A percentile compares a stretch with the other conserved stretches of the same genome.
These are phyloP conservation scores for Aspergillus carlsbadensis DNA, from an alignment of 495 filamentous ascomycete species.

Conservation along the genomic window DNA sequence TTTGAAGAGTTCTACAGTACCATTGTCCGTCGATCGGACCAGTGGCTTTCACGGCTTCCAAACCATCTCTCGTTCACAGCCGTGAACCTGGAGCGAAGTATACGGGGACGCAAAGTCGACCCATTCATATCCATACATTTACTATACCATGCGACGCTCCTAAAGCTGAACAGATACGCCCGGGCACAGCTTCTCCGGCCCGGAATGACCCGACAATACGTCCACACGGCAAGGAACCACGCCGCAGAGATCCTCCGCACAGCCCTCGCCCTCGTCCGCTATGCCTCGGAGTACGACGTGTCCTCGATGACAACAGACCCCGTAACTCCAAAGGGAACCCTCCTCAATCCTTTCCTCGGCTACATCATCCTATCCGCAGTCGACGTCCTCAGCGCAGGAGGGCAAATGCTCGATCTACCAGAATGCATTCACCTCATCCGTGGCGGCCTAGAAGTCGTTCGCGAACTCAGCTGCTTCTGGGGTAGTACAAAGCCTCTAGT, in stretches of 20 bases:
- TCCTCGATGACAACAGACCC: constrained; percentile 21
- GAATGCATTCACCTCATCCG: constrained; percentile 47
- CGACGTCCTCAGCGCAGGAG: constrained; percentile 46
- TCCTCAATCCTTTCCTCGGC: constrained; percentile 44
- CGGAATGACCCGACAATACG: constrained; percentile 32
- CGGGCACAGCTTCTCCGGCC: constrained; percentile 36
- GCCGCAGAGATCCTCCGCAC: constrained; percentile 43
- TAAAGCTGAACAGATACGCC: constrained; percentile 62
- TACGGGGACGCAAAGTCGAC: constrained; percentile 45
- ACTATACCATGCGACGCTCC: constrained; percentile 57
- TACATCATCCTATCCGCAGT: constrained; percentile 46
- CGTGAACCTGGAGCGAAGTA: constrained; percentile 49
- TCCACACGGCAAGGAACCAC: constrained; percentile 41
- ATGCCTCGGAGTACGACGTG: constrained; percentile 21
- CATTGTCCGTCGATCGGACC: constrained; percentile 48
- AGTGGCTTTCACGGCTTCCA: constrained; percentile 47
- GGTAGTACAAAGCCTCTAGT: constrained; percentile 29
- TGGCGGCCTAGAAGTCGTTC: constrained; percentile 39
- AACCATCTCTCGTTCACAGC: constrained; percentile 45
- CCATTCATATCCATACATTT: constrained; percentile 60
- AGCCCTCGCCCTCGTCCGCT: constrained; percentile 27
- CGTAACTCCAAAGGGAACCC: constrained; percentile 7
- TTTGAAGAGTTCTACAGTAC: constrained; percentile 52
- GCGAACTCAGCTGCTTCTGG: constrained; percentile 37
- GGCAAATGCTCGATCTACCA: constrained; percentile 30